Evolutionary conservation across 768 basidiomycete genomes (phyloP), one percentile per base, ranked within the genome.

Genomic region (Termitomyces sp.): DNA sequence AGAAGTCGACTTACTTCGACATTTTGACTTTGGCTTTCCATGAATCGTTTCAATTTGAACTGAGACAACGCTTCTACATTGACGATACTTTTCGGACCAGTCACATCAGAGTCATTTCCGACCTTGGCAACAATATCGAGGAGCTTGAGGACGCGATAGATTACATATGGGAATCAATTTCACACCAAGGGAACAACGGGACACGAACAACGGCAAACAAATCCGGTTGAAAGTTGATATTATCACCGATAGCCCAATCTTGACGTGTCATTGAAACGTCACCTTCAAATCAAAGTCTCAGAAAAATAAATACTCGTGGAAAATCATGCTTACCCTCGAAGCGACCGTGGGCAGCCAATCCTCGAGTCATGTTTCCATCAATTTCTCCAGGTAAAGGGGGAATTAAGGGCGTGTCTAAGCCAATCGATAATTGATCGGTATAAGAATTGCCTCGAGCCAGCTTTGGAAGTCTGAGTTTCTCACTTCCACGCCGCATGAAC

Each of bases 221-320:
- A 3, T 49, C 46, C 1, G 53, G 48, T 41, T 57, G 53, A 37
- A 61, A 61, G 35, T 61, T 23, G 19, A 50, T 53, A 33, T 61
- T 61, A 45, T 61, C 60, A 19, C 60, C 60, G 9, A 61, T 53
- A 11, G 54, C 57, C 23, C 41, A 54, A 41, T 61, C 57, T 50
- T 58, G 57, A 35, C 60, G 60, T 14, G 60, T 61, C 60, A 58
- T 61, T 3, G 57, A 61, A 19, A 61, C 60, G 45, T 61, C 60
- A 45, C 57, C 57, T 61, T 43, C n/a, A 37, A 21, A 19, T n/a
- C 41, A 3, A 28, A 21, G 23, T 23, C 12, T 6, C n/a, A 5
- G 12, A 28, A 9, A 10, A 21, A 45, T 14, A 28, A 15, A 8
- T 45, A 15, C 21, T 33, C 14, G 15, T 33, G 11, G 33, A 17